Percentiles rank a stretch among this genome's conserved stretches.
Conservation (phyloP, 305 asterid species). For the Andrographis paniculata region DNA sequence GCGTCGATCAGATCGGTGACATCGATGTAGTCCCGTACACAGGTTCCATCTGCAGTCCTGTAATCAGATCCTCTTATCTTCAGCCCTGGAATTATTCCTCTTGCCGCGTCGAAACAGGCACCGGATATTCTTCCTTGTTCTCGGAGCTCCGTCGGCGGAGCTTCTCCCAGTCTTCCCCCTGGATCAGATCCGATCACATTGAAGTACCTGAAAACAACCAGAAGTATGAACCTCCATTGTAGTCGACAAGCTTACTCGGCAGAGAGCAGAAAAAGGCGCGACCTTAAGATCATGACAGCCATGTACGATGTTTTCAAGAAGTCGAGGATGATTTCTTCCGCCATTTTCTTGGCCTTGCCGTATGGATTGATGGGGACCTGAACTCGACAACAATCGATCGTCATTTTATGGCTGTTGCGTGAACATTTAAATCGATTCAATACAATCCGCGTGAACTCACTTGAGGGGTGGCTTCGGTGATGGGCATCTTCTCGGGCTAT, state of each 20-base stretch:
- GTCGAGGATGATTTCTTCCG: slow-evolving; percentile 83
- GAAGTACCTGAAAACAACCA: slow-evolving; percentile 49
- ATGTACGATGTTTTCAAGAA: slow-evolving; percentile 71
- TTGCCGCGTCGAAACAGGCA: slow-evolving; percentile 84
- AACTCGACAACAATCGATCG: too few relatives aligned
- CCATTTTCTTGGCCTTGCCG: slow-evolving; percentile 96
- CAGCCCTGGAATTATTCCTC: slow-evolving; percentile 67
- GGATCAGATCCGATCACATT: slow-evolving; percentile 87
- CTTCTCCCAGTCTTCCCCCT: slow-evolving; percentile 71
- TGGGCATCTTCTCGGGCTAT: slow-evolving; percentile 88
- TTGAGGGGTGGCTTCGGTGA: slow-evolving; percentile 81
- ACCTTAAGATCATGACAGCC: slow-evolving; percentile 89
- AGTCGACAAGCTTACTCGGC: too few relatives aligned
- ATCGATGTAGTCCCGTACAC: slow-evolving; percentile 68
- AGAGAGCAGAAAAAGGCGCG: slow-evolving; percentile 2
- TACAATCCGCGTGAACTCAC: slow-evolving; percentile 33
- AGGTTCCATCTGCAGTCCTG: slow-evolving; percentile 62
- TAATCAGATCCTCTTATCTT: slow-evolving; percentile 78
- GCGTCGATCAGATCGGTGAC: slow-evolving; percentile 70
- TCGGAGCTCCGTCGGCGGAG: slow-evolving; percentile 68
- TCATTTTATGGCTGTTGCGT: too few relatives aligned
- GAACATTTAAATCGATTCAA: too few relatives aligned
- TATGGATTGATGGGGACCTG: slow-evolving; percentile 86
- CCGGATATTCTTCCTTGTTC: slow-evolving; percentile 85
- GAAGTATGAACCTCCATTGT: neutral